Evolutionary conservation across 805 yeast genomes (phyloP), one percentile per base, ranked within the genome.

Genomic region (Cyberlindnera lachancei): DNA sequence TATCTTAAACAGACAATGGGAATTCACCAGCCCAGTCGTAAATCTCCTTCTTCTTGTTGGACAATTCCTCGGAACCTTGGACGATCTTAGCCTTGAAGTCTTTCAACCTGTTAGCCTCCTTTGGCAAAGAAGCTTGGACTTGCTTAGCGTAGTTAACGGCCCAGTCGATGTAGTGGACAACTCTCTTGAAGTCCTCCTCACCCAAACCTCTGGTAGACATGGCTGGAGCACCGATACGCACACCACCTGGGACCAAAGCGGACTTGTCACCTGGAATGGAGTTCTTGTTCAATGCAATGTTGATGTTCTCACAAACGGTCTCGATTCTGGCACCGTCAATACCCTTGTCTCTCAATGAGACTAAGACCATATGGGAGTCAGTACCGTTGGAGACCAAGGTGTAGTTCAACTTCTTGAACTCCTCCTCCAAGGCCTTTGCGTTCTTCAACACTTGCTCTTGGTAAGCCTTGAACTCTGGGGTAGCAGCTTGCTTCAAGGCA

Each of bases 321-420:
- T 88, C 97, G 41, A 88, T 81, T 66, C 97, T 81, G 31, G 97
- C 96, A 63, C 97, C 97, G 58, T 88, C 97, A 42, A 90, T 81
- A 42, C 82, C 80, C 68, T 84, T 82, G 54, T 81, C 84, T 64
- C 88, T 80, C 61, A 90, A 76, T 43, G 83, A 79, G 40, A 92
- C 86, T 48, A 92, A 71, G 37, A 92, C 90, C 83, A 92, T 82
- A 66, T 92, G 98, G 37, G 96, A 81, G 65, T 92, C 97, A 34
- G 98, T 92, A 57, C 98, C 98, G 53, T 78, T 79, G 34, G 95
- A 81, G 25, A 90, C 96, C 49, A 90, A 73, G 45, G 77, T 70
- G 70, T 81, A 90, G 33, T 83, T 90, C 53, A 67, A 70, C 41
- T 66, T 55, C 53, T 72, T 73, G 66, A 90, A 84, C 52, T 78